These are phyloP conservation scores for Penicillium janthinellum DNA, from an alignment of 2,329 filamentous ascomycete genomes.

Conservation along the genomic window DNA sequence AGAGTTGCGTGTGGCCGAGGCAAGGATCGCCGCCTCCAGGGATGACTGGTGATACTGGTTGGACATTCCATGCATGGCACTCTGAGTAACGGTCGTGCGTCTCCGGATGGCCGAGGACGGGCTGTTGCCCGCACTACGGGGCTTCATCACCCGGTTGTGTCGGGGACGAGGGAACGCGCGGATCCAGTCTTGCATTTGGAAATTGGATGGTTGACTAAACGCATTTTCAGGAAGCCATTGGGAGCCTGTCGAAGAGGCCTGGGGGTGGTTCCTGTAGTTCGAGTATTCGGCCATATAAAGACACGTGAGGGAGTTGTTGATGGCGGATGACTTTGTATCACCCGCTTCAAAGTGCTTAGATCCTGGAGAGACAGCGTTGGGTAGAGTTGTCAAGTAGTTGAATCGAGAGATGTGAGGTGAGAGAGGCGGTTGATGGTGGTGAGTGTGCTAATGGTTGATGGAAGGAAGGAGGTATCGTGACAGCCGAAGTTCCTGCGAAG, in stretches of 20 bases:
- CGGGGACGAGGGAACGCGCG: constrained; percentile 53
- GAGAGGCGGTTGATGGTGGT: constrained; percentile 2
- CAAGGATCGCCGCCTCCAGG: constrained; percentile 48
- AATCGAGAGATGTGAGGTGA: not conserved
- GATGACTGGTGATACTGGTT: constrained; percentile 43
- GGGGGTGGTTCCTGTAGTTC: constrained; percentile 27
- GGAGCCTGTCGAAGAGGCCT: constrained; percentile 29
- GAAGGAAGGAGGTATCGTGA: constrained; percentile 6
- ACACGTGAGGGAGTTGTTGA: constrained; percentile 7
- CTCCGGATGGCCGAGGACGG: constrained; percentile 54
- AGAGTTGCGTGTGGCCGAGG: constrained; percentile 42
- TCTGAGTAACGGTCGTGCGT: constrained; percentile 57
- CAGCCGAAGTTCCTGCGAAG: constrained; percentile 10
- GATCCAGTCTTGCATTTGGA: constrained; percentile 43
- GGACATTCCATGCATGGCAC: constrained; percentile 48
- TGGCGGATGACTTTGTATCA: constrained; percentile 2
- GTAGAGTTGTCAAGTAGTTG: not conserved
- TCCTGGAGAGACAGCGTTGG: not conserved
- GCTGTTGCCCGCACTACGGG: constrained; percentile 69
- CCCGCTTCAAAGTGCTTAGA: not conserved
- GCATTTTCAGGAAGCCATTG: constrained; percentile 30
- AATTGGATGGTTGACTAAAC: constrained; percentile 26
- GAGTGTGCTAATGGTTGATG: not conserved
- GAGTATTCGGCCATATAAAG: constrained; percentile 34
- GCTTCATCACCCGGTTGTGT: constrained; percentile 62